Conservation (phyloP, 2,329 filamentous ascomycete species). For the Zalaria sp. region DNA sequence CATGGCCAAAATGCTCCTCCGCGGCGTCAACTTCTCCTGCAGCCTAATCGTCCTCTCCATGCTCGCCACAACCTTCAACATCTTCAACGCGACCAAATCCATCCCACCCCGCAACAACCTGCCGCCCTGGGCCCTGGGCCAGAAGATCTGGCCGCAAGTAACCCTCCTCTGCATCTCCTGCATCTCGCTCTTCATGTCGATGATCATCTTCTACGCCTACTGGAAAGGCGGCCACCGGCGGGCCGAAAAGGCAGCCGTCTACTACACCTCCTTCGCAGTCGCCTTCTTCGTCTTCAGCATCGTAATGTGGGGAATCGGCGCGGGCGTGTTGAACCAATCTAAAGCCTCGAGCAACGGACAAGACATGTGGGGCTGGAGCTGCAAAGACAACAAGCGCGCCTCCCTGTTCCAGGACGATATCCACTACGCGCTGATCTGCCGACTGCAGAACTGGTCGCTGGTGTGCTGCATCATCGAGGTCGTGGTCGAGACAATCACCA, state of each 20-base stretch:
- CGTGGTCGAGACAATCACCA: conserved; percentile 80
- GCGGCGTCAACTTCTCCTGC: conserved; percentile 92
- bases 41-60: conserved; percentile 88
- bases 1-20: conserved; percentile 87
- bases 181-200: conserved; percentile 64
- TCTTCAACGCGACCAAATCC: conserved; percentile 77
- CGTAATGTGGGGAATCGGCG: conserved; percentile 81
- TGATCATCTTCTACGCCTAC: conserved; percentile 73
- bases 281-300: conserved; percentile 89
- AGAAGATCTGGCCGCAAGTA: conserved; percentile 80
- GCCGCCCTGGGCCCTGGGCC: conserved; percentile 69
- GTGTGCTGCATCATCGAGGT: conserved; percentile 97
- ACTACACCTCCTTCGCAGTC: conserved; percentile 89
- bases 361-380: conserved; percentile 98
- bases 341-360: conserved; percentile 60
- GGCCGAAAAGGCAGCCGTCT: conserved; percentile 85
- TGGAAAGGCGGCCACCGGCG: conserved; percentile 75
- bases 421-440: conserved; percentile 80
- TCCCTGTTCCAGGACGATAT: conserved; percentile 68
- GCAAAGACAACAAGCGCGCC: conserved; percentile 70
- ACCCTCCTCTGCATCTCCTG: conserved; percentile 66
- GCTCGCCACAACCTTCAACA: conserved; percentile 72
- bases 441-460: conserved; percentile 86
- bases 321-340: conserved; percentile 67
- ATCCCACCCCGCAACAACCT: conserved; percentile 66